Conservation (phyloP, 2,329 filamentous ascomycete genomes). For the Lecanosticta acicola region DNA sequence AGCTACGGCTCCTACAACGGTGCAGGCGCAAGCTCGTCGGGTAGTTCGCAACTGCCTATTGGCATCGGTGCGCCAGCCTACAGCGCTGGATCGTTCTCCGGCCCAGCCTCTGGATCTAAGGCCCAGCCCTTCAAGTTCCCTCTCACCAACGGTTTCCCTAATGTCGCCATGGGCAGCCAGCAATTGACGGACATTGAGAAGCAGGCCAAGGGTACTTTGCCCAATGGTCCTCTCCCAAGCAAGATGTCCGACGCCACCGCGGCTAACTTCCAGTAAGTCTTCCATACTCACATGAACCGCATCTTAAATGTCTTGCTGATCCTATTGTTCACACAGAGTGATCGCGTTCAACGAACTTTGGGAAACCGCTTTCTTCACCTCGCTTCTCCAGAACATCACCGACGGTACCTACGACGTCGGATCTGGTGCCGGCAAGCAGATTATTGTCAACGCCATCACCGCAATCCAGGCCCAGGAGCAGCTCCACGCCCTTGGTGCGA, state of each 20-base stretch:
- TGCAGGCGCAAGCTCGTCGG: not conserved
- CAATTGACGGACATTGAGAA: conserved; percentile 57
- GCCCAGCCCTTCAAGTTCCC: conserved; percentile 32
- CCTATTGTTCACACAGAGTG: no score
- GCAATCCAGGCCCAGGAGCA: conserved; percentile 60
- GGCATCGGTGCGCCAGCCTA: not conserved
- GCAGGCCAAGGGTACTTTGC: conserved; percentile 38
- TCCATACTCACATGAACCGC: no score
- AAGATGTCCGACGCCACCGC: conserved; percentile 43
- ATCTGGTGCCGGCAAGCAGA: conserved; percentile 48
- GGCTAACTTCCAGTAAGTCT: conserved; percentile 47
- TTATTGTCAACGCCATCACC: conserved; percentile 44
- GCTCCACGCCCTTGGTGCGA: conserved; percentile 59
- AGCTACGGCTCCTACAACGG: not conserved
- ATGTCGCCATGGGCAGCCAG: conserved; percentile 37
- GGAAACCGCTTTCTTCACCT: conserved; percentile 63
- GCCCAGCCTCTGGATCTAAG: not conserved
- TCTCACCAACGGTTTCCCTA: conserved; percentile 55
- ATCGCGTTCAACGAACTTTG: conserved; percentile 67
- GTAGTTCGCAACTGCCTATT: not conserved
- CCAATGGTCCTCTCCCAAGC: conserved; percentile 44
- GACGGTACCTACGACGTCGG: conserved; percentile 40
- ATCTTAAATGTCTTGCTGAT: no score
- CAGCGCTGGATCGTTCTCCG: not conserved
- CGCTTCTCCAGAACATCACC: conserved; percentile 61